Base-by-base conservation (phyloP, 352 stramenopile species). In the Globisporangium perplexum region DNA sequence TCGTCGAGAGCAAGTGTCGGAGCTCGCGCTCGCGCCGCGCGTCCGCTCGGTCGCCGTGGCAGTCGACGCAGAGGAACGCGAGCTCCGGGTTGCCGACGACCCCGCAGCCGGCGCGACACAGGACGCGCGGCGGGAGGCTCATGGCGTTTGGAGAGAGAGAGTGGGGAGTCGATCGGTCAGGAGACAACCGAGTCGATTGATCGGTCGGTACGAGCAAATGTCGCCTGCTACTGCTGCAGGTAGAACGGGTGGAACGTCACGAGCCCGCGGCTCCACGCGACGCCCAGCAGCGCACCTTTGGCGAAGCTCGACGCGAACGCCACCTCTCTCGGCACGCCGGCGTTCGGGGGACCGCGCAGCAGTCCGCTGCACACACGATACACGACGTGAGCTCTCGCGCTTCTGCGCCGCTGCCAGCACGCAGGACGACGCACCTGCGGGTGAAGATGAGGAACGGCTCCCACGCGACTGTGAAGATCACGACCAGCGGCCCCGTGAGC, bases 191-290 rank as follows among this genome's bases (percentile, higher is more conserved):
- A 14, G 10, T 11, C 8, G 4, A 12, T 39, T 11, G 33, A 39
- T 39, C 18, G 1, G 7, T 39, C 12, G 12, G 33, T 18, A 5
- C 33, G 31, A 39, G 14, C 14, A 12, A 18, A 11, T 11, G 7
- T 7, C 14, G 15, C 38, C n/a, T 17, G 41, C 23, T 23, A 44
- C n/a, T 26, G 30, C 53, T 83, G 54, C 58, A 86, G 78, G 66
- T 90, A 90, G 59, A 92, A 92, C 23, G 82, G 82, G 55, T 89
- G 68, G 57, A 92, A 92, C 11, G 77, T 83, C 53, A 92, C 71
- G 42, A 90, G 59, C 0, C 82, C 82, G n/a, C 69, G 86, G 65
- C 78, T 90, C 82, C 82, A 92, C 10, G 67, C 72, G 52, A 92
- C 64, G 33, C 78, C 88, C 35, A 92, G 59, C 50, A 92, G 53